Percentiles rank a stretch among this genome's conserved stretches.
Conservation (phyloP, 345 rosid genomes). For the Citrus cavaleriei region DNA sequence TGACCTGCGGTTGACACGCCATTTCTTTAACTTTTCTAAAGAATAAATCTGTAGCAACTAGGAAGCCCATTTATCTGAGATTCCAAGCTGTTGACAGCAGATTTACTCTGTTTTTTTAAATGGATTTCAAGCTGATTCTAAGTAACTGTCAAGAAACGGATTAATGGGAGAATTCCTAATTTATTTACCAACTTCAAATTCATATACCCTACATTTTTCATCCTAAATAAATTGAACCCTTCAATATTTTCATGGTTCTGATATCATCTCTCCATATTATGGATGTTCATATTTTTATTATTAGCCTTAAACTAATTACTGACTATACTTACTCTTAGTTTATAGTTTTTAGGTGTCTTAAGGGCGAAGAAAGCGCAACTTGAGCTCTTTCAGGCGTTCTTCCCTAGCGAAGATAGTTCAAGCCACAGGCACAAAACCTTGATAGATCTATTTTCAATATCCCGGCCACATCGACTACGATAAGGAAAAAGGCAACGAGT, state of each 20-base stretch:
- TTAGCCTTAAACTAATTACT: too few relatives aligned
- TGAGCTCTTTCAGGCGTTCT: too few relatives aligned
- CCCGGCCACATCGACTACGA: neutral
- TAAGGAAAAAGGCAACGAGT: neutral
- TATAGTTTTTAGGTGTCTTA: too few relatives aligned
- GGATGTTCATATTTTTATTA: too few relatives aligned
- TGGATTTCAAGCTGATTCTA: neutral
- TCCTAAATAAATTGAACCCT: neutral
- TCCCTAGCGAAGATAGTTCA: neutral
- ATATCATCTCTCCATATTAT: neutral
- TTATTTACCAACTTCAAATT: too few relatives aligned
- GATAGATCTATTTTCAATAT: neutral
- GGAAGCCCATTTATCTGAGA: neutral
- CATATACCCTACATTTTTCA: too few relatives aligned
- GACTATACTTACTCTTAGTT: too few relatives aligned
- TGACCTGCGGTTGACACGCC: neutral
- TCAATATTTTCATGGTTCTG: neutral
- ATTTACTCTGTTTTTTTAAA: neutral
- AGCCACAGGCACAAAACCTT: neutral
- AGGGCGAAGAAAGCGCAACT: too few relatives aligned
- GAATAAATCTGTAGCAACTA: neutral
- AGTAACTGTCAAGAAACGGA: neutral
- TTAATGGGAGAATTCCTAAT: neutral
- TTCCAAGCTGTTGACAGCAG: neutral
- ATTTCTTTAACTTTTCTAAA: neutral